Percentiles rank a stretch among this genome's conserved stretches.
phyloP scores from a whole-genome alignment of 2,329 filamentous ascomycete genomes.

The Fusarium dlaminii region DNA sequence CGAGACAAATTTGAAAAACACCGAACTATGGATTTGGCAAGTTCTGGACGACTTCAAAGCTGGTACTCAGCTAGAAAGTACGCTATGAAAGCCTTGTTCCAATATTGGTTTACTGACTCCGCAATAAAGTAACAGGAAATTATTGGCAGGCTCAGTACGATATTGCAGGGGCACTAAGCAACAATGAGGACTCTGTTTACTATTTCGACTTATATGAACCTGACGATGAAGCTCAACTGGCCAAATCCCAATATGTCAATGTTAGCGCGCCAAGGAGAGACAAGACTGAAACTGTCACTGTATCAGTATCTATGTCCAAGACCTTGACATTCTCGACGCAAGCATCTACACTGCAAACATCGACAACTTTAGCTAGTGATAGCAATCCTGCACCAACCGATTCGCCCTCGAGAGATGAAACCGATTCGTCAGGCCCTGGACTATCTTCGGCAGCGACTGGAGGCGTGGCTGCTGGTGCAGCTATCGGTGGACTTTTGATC shows the following conservation, averaged over 20 bases:
- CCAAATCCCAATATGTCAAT: background rate
- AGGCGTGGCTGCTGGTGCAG: background rate
- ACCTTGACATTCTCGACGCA: background rate
- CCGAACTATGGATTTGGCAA: background rate
- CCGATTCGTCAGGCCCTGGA: background rate
- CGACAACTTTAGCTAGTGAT: background rate
- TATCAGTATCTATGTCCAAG: background rate
- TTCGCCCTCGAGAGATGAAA: background rate
- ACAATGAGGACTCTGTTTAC: background rate
- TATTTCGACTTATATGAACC: background rate
- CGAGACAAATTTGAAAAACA: background rate
- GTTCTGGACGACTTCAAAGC: background rate
- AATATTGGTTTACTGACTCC: background rate
- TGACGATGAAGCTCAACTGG: background rate
- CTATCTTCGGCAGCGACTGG: background rate
- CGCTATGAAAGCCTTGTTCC: background rate
- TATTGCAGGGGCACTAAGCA: accelerated
- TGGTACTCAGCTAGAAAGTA: background rate
- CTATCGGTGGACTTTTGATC: background rate
- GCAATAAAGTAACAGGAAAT: background rate
- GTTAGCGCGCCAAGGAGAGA: background rate
- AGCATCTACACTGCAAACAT: background rate
- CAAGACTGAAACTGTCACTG: background rate
- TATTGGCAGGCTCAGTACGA: background rate
- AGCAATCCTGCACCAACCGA: background rate